These are phyloP conservation scores for Naganishia randhawae DNA, from an alignment of 768 basidiomycete species.

Conservation along the genomic window DNA sequence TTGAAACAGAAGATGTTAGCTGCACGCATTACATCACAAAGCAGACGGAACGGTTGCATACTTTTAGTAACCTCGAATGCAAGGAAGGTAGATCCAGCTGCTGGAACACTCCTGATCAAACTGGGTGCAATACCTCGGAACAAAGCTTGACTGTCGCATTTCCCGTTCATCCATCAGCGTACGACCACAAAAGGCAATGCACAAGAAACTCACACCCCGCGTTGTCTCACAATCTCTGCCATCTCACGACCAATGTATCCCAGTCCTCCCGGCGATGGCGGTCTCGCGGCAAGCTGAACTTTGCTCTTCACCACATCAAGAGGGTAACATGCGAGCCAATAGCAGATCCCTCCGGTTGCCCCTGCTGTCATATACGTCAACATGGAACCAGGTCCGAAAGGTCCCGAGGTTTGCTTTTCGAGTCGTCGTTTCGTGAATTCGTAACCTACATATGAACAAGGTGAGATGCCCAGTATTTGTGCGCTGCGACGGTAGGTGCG, in stretches of 20 bases:
- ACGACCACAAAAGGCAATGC: neutral
- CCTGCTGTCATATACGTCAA: constrained; percentile 46
- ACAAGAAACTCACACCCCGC: constrained; percentile 61
- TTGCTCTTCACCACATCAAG: constrained; percentile 89
- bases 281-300: constrained; percentile 70
- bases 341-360: constrained; percentile 62
- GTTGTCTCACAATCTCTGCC: constrained; percentile 63
- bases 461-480: neutral
- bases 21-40: neutral
- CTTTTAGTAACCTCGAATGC: constrained; percentile 76
- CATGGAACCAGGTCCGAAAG: constrained; percentile 34
- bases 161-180: constrained; percentile 1
- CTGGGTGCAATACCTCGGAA: constrained; percentile 44
- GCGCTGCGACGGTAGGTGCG: neutral
- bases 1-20: too few relatives aligned
- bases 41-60: constrained; percentile 27
- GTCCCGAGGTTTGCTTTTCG: constrained; percentile 32
- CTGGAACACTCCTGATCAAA: constrained; percentile 66
- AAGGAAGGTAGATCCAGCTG: constrained; percentile 84
- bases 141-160: constrained; percentile 32
- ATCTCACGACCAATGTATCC: constrained; percentile 71
- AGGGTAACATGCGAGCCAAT: constrained; percentile 93
- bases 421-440: constrained; percentile 76
- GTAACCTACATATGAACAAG: constrained; percentile 59
- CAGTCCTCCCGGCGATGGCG: constrained; percentile 57